Conservation (phyloP, 2,329 filamentous ascomycete genomes). For the Chaetomium sp. region DNA sequence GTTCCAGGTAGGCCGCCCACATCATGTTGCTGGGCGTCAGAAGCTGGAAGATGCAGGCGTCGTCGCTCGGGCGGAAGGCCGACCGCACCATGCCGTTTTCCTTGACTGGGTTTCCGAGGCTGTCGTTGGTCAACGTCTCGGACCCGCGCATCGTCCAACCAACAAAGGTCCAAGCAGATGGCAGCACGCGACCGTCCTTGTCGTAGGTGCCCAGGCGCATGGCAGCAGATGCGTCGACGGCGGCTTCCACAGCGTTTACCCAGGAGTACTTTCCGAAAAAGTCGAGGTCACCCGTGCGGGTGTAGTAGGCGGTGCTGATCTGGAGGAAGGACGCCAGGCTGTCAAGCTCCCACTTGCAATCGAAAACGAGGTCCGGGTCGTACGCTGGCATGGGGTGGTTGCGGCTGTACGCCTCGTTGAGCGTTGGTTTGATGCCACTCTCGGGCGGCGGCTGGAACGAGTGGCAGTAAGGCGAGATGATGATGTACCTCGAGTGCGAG, state of each 20-base stretch:
- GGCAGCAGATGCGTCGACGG: slow-evolving; percentile 65
- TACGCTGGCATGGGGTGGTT: slow-evolving; percentile 65
- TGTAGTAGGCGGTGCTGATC: slow-evolving; percentile 75
- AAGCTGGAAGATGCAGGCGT: slow-evolving; percentile 77
- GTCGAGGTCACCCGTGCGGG: slow-evolving; percentile 59
- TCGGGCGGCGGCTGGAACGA: slow-evolving; percentile 84
- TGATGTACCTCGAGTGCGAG: slow-evolving; percentile 68
- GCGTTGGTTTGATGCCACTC: slow-evolving; percentile 62
- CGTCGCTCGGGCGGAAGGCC: slow-evolving; percentile 81
- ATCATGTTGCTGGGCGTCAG: slow-evolving; percentile 81
- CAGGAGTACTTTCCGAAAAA: slow-evolving; percentile 63
- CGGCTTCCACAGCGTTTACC: slow-evolving; percentile 67
- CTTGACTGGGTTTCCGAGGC: slow-evolving; percentile 76
- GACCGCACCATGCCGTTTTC: slow-evolving; percentile 76
- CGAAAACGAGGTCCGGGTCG: slow-evolving; percentile 70
- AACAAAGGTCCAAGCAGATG: slow-evolving; percentile 69
- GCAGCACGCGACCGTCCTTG: slow-evolving; percentile 53
- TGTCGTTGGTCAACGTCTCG: slow-evolving; percentile 73
- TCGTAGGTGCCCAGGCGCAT: slow-evolving; percentile 72
- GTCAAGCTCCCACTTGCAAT: slow-evolving; percentile 92
- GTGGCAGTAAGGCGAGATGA: slow-evolving; percentile 79
- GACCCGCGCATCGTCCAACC: slow-evolving; percentile 70
- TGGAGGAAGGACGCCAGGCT: slow-evolving; percentile 85
- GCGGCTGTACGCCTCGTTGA: slow-evolving; percentile 60
- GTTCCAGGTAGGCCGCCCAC: slow-evolving; percentile 61